Percentiles rank a stretch among this genome's conserved stretches.
phyloP scores from a whole-genome alignment of 805 yeast species.

The Starmerella floris region DNA sequence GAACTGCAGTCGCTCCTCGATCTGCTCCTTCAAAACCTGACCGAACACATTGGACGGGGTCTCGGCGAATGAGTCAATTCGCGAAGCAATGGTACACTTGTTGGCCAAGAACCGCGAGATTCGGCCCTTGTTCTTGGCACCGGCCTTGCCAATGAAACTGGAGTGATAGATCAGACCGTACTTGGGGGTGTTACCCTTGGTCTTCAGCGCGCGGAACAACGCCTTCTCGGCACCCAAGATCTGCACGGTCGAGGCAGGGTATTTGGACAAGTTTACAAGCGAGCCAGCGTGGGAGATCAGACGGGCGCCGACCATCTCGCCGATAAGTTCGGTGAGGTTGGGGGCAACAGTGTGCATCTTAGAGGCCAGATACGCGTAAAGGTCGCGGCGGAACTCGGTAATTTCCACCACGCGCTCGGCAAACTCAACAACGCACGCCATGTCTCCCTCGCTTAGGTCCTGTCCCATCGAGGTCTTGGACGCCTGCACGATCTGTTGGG shows the following conservation, averaged over 20 bases:
- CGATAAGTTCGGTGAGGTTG: slow-evolving; percentile 87
- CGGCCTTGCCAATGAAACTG: slow-evolving; percentile 84
- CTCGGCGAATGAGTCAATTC: slow-evolving; percentile 95
- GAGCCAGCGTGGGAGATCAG: slow-evolving; percentile 98
- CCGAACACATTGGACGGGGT: slow-evolving; percentile 87
- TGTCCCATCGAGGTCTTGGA: slow-evolving; percentile 98
- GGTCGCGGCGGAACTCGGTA: slow-evolving; percentile 74
- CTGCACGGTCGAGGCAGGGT: slow-evolving; percentile 98
- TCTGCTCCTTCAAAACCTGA: slow-evolving; percentile 82
- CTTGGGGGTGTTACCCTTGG: slow-evolving; percentile 93
- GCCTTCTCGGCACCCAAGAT: slow-evolving; percentile 97
- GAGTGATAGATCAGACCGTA: slow-evolving; percentile 93
- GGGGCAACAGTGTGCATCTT: slow-evolving; percentile 98
- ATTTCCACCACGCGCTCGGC: slow-evolving; percentile 88
- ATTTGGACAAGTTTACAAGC: slow-evolving; percentile 86
- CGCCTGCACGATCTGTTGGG: slow-evolving; percentile 83
- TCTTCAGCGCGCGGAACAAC: slow-evolving; percentile 86
- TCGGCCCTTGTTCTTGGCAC: slow-evolving; percentile 96
- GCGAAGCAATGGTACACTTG: slow-evolving; percentile 97
- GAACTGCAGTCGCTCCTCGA: slow-evolving; percentile 91
- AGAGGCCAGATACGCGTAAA: slow-evolving; percentile 76
- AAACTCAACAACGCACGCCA: slow-evolving; percentile 78
- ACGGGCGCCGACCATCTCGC: slow-evolving; percentile 98
- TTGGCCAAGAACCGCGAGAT: slow-evolving; percentile 96
- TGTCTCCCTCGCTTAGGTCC: slow-evolving; percentile 88